A percentile compares a stretch with the other conserved stretches of the same genome.
These are phyloP conservation scores for Sporothrix phasma DNA, from an alignment of 2,329 filamentous ascomycete genomes.

Conservation along the genomic window DNA sequence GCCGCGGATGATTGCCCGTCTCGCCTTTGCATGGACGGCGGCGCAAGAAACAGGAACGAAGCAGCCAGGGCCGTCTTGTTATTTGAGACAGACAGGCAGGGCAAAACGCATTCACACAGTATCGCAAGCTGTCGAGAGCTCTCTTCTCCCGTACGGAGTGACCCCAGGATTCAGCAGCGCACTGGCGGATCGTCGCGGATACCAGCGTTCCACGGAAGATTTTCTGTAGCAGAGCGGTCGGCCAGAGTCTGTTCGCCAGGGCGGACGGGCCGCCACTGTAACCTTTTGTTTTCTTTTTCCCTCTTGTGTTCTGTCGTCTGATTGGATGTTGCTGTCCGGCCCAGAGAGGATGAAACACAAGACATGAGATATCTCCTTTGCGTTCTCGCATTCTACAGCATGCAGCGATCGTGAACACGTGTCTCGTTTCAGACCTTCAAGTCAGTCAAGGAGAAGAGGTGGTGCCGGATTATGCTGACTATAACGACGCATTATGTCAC, in stretches of 20 bases:
- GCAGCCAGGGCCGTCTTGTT: neutral
- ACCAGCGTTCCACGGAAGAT: neutral
- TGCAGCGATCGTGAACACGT: too few species aligned
- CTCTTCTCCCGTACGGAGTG: too few species aligned
- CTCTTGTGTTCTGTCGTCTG: neutral
- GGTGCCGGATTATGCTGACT: too few species aligned
- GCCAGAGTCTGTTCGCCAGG: slow-evolving; percentile 2
- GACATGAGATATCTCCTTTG: too few species aligned
- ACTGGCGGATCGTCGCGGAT: neutral
- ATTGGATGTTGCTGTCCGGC: neutral
- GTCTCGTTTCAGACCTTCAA: too few species aligned
- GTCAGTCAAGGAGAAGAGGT: neutral
- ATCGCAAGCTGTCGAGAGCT: too few species aligned
- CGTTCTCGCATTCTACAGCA: too few species aligned
- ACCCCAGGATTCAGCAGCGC: neutral
- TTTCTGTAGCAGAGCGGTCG: neutral
- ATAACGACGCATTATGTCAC: too few species aligned
- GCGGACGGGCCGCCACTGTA: neutral
- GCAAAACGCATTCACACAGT: too few species aligned
- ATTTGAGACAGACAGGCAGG: neutral
- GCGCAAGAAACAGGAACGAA: neutral
- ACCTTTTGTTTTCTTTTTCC: neutral
- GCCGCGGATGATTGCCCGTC: slow-evolving; percentile 1
- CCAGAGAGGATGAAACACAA: neutral
- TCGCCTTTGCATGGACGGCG: neutral